Evolutionary conservation across 1,284 basidiomycete genomes (phyloP), one percentile per base, ranked within the genome.

Genomic region (Ustilago curta): DNA sequence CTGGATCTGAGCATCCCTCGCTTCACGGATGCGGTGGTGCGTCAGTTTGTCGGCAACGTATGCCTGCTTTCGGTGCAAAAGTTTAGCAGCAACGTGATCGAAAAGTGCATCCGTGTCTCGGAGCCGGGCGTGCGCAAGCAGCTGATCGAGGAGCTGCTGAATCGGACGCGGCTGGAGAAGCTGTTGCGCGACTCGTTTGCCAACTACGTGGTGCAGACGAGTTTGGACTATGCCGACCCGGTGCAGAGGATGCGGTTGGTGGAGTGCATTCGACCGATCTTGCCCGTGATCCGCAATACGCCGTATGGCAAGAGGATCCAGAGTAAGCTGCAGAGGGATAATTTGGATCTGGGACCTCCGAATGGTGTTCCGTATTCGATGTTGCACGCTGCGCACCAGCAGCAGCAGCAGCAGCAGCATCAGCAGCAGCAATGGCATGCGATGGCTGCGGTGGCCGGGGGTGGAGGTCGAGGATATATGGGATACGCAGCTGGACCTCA

Each of bases 51-150:
- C 60, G 96, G 97, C 81, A 98, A 99, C 84, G 94, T 99, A 64
- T 99, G 96, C 85, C 93, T 94, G 27, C 88, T 99, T 56, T 98
- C 95, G 12, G 95, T 98, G 42, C 97, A 99, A 86, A 99, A 99
- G 87, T 99, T 97, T 87, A 94, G 93, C 85, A 97, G 92, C 64
- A 95, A 95, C 85, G 93, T 95, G 64, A 94, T 95, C 78, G 93
- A 94, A 86, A 95, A 95, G 93, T 99, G 97, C 86, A 90, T 99
- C 83, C 95, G 97, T 56, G 97, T 99, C 53, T 95, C 97, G 54
- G 95, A 98, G 86, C 93, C 94, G 68, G 92, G 87, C 83, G 94
- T 95, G 45, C 91, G 97, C 67, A 97, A 97, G 87, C 90, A 94
- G 85, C 89, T 99, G 71, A 95, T 99, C 71, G 93, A 95, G 80